phyloP scores from a whole-genome alignment of 441 rosid genomes.

The Gossypium laxum region DNA sequence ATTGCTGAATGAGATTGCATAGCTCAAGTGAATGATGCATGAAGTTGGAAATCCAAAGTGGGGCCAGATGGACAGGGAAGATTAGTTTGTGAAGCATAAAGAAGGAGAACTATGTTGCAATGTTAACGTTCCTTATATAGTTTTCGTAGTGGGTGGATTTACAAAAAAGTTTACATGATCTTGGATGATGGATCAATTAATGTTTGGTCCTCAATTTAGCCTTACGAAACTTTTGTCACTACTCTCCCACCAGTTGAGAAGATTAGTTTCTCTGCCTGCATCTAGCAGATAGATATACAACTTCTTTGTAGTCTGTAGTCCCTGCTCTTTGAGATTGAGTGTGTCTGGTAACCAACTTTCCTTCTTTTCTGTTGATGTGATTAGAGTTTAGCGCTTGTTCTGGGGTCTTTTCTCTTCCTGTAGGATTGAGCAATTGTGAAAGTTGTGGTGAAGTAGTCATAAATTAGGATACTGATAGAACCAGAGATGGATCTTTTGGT shows the following conservation, averaged over 20 bases:
- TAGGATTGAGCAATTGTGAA: neutral
- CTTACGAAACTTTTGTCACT: neutral
- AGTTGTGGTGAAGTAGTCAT: neutral
- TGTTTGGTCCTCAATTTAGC: neutral
- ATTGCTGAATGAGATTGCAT: neutral
- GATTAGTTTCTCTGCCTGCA: constrained; percentile 1
- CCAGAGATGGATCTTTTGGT: neutral
- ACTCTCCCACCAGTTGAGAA: neutral
- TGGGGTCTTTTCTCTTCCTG: neutral
- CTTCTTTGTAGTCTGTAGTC: neutral
- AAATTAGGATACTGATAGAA: neutral
- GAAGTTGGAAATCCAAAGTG: constrained; percentile 13
- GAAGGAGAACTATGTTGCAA: neutral
- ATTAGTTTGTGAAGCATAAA: constrained; percentile 1
- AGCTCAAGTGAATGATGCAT: neutral
- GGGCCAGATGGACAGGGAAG: neutral
- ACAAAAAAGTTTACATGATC: neutral
- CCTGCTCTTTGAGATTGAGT: neutral
- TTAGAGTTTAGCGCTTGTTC: neutral
- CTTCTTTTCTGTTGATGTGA: neutral
- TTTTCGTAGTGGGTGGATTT: neutral
- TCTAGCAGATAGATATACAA: neutral
- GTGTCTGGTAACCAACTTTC: neutral
- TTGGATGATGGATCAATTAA: constrained; percentile 5
- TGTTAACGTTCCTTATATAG: neutral